These are phyloP conservation scores for Lepiota venenata DNA, from an alignment of 768 basidiomycete genomes.

Conservation along the genomic window DNA sequence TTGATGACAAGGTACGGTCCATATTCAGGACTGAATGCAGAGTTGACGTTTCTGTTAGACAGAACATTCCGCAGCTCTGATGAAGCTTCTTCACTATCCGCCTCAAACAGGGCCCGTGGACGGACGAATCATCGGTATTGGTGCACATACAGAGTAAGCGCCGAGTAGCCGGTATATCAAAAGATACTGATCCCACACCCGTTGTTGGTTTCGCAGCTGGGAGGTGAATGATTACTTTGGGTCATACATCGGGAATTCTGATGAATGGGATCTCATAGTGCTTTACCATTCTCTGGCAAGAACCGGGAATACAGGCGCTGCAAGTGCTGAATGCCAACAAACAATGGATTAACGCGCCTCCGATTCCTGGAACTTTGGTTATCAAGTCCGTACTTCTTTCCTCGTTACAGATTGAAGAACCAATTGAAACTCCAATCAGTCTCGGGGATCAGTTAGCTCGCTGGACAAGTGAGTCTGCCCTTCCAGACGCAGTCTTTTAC, in stretches of 20 bases:
- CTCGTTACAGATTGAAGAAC: background rate
- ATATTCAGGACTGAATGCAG: background rate
- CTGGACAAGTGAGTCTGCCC: constrained; percentile 70
- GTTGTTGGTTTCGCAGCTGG: constrained; percentile 27
- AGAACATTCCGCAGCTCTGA: constrained; percentile 72
- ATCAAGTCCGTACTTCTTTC: constrained; percentile 58
- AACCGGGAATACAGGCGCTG: constrained; percentile 67
- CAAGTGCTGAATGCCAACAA: constrained; percentile 78
- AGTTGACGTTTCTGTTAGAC: constrained; percentile 42
- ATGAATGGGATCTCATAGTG: constrained; percentile 40
- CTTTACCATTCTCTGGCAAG: constrained; percentile 87
- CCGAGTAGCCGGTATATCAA: background rate
- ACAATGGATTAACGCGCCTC: constrained; percentile 79
- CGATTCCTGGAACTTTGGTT: constrained; percentile 79
- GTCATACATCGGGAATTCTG: background rate
- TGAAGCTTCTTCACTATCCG: constrained; percentile 80
- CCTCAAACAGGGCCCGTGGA: constrained; percentile 60
- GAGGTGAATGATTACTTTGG: constrained; percentile 26
- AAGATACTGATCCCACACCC: background rate
- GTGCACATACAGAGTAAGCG: constrained; percentile 74
- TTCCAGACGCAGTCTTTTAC: background rate
- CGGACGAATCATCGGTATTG: constrained; percentile 75
- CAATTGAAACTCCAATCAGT: constrained; percentile 26
- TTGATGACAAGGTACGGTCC: constrained; percentile 67
- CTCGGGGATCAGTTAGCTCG: constrained; percentile 86